A percentile compares a stretch with the other conserved stretches of the same genome.
These are phyloP conservation scores for Fusarium sp. DNA, from an alignment of 2,329 filamentous ascomycete species.

Conservation along the genomic window DNA sequence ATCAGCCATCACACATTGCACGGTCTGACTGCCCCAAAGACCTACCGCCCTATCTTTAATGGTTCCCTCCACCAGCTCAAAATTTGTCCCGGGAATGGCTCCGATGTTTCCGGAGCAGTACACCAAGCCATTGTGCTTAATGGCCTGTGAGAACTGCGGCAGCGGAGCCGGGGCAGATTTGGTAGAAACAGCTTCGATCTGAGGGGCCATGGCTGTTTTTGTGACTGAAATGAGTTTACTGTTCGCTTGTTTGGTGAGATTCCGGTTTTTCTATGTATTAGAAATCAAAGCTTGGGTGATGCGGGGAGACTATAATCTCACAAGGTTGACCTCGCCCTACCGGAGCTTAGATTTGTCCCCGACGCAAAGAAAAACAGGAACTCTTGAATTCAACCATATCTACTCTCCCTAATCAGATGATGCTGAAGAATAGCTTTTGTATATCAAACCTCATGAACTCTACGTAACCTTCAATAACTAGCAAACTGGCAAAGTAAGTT, in stretches of 20 bases:
- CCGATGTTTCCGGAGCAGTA: constrained; percentile 74
- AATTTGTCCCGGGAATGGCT: constrained; percentile 61
- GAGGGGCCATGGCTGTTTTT: neutral
- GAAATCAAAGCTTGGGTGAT: neutral
- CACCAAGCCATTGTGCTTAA: constrained; percentile 72
- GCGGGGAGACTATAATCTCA: neutral
- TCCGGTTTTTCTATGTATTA: neutral
- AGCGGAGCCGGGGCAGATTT: constrained; percentile 48
- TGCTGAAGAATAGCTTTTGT: neutral
- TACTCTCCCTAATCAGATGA: neutral
- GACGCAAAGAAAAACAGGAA: neutral
- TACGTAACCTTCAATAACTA: neutral
- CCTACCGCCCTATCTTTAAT: neutral
- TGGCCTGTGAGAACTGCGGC: constrained; percentile 65
- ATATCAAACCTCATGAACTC: neutral
- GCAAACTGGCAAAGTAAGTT: neutral
- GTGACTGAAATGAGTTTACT: neutral
- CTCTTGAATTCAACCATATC: neutral
- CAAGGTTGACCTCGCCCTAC: neutral
- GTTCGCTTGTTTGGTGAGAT: neutral
- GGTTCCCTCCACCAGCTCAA: constrained; percentile 62
- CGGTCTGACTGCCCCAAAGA: neutral
- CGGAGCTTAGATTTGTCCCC: neutral
- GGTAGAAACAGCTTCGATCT: constrained; percentile 2
- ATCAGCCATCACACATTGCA: neutral